Percentiles rank a stretch among this genome's conserved stretches.
These are phyloP conservation scores for Leptoxyphium fumago DNA, from an alignment of 2,329 filamentous ascomycete species.

Conservation along the genomic window DNA sequence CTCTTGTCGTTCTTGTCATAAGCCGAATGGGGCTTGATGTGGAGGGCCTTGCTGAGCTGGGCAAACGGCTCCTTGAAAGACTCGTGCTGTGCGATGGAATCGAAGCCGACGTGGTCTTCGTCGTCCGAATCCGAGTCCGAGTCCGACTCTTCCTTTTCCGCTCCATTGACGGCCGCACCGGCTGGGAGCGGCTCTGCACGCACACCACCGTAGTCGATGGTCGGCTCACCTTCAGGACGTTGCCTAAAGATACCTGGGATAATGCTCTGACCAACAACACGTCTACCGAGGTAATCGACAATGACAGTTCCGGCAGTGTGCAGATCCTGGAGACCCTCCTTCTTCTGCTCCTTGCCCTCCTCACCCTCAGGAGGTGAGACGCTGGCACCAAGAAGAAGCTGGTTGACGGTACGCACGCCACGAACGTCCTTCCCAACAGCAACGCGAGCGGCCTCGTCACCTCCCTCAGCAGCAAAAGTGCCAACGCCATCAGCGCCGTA, in stretches of 20 bases:
- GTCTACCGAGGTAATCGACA: conserved; percentile 92
- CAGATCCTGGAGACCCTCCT: conserved; percentile 66
- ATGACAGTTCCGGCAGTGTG: conserved; percentile 95
- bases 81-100: conserved; percentile 81
- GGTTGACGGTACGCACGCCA: conserved; percentile 88
- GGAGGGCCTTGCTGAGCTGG: conserved; percentile 78
- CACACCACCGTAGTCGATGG: conserved; percentile 96
- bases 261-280: conserved; percentile 93
- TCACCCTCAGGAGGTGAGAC: neutral
- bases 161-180: neutral
- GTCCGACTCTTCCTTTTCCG: neutral
- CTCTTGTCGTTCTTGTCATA: conserved; percentile 93
- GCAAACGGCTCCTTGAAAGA: conserved; percentile 72
- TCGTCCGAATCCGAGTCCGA: neutral
- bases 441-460: conserved; percentile 87
- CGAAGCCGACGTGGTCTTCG: conserved; percentile 57
- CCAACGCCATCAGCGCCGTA: conserved; percentile 95
- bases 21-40: conserved; percentile 86
- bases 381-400: conserved; percentile 36
- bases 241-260: conserved; percentile 99
- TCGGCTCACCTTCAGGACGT: conserved; percentile 89
- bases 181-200: neutral
- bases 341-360: neutral
- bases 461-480: conserved; percentile 90
- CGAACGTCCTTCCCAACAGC: conserved; percentile 94